Base-by-base conservation (phyloP, 495 filamentous ascomycete genomes). In the Xylaria palmicola region DNA sequence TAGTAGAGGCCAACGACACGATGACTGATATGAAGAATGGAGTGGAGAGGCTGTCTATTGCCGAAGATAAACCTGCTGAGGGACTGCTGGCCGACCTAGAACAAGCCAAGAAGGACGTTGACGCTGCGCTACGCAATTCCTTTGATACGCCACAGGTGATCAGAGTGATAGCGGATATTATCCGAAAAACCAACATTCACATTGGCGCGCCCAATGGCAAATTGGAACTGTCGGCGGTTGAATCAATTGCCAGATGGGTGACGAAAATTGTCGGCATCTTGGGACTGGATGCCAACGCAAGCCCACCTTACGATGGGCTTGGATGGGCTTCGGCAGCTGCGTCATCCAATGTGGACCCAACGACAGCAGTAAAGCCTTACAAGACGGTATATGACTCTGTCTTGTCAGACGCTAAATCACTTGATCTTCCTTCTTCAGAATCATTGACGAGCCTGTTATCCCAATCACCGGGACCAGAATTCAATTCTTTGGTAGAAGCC, bases 81-180 rank as follows among this genome's bases (percentile, higher is more conserved):
- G 69, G 65, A 2, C 65, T 82, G 13, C 37, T 72, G 20, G 71
- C 63, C 0, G 74, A 76, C 32, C 77, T 96, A 7, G 81, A 87
- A 40, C 75, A 84, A 34, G 82, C 89, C 6, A 86, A 94, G 73
- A 70, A 73, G 10, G 81, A 87, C 1, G 77, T 92, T 7, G 71
- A 91, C 57, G 74, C 79, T 12, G 87, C 88, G 0, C 81, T 98
- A 13, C 83, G 81, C 71, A 91, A 98, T 74, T 96, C 92, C 0
- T 97, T 98, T 76, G 85, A 98, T 67, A 98, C 94, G 0, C 83
- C 88, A 10, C 74, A 75, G 26, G 90, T 86, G 2, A 91, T 98
- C 89, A 78, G 80, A 26, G 70, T 84, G 12, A 86, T 98, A 54
- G 85, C 85, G 3, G 82, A 88, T 44, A 80, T 97, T 10, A 88